Evolutionary conservation across 805 yeast species (phyloP).

Genomic region (Kregervanrija pseudodelftensis): DNA sequence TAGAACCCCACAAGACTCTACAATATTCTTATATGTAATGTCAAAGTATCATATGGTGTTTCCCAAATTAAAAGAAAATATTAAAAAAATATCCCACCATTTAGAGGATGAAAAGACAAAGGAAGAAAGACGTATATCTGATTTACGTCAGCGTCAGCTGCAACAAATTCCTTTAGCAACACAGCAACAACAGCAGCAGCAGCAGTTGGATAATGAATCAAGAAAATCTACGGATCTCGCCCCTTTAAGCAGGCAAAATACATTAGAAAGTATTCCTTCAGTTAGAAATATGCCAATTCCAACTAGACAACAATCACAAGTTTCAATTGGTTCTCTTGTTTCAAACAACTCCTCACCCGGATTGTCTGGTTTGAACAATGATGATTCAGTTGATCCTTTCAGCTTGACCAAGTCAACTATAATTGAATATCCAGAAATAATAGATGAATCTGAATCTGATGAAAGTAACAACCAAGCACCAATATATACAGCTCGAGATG

Average conservation of each 20-base stretch:
- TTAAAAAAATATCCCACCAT: conserved; percentile 24
- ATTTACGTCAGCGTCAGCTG: not conserved
- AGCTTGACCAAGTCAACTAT: not conserved
- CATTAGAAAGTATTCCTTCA: conserved; percentile 8
- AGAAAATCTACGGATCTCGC: conserved; percentile 5
- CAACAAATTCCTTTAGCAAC: not conserved
- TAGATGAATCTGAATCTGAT: not conserved
- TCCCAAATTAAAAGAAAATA: conserved; percentile 29
- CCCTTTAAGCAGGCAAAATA: conserved; percentile 10
- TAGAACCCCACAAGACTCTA: conserved; percentile 44
- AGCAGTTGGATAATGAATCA: conserved; percentile 1
- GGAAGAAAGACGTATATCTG: conserved; percentile 7
- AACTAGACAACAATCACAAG: conserved; percentile 8
- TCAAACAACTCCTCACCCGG: conserved; percentile 9
- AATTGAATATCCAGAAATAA: conserved; percentile 3
- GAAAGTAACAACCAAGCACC: not conserved
- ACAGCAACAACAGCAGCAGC: conserved; percentile 1
- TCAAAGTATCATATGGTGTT: conserved; percentile 34
- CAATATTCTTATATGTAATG: conserved; percentile 47
- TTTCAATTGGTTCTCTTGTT: conserved; percentile 2
- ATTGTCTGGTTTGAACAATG: conserved; percentile 3
- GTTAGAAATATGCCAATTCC: conserved; percentile 5
- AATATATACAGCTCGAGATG: conserved; percentile 22
- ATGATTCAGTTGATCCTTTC: conserved; percentile 13
- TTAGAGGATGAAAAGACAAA: conserved; percentile 10